Percentiles rank a stretch among this genome's conserved stretches.
Evolutionary conservation across 2,329 filamentous ascomycete genomes (phyloP).

Genomic region (Diplodia mutila): DNA sequence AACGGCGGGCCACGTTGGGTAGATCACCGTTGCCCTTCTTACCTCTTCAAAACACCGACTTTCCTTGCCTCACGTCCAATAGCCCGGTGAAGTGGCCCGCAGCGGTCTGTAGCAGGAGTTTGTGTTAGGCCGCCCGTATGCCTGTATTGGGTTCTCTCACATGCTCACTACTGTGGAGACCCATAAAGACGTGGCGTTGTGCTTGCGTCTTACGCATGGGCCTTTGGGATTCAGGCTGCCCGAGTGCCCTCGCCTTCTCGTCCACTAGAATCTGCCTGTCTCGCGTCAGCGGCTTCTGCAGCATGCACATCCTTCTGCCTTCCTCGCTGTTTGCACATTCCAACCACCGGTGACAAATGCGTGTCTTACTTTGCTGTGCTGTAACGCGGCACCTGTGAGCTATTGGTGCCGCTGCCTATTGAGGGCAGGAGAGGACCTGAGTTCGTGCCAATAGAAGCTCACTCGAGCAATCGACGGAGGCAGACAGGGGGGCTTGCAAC

Average conservation of each 20-base stretch:
- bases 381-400: not conserved
- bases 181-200: conserved; percentile 5
- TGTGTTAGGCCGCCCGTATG: not conserved
- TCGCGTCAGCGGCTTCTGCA: not conserved
- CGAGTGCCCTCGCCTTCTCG: not conserved
- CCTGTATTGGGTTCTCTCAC: not conserved
- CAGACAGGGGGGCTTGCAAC: too few species aligned
- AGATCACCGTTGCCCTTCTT: not conserved
- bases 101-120: not conserved
- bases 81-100: not conserved
- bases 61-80: not conserved
- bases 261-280: not conserved
- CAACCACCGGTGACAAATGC: conserved; percentile 8
- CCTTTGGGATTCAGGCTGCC: not conserved
- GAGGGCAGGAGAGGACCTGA: not conserved
- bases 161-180: not conserved
- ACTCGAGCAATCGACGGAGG: not conserved
- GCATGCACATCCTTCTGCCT: not conserved
- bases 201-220: not conserved
- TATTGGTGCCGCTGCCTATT: not conserved
- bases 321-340: not conserved
- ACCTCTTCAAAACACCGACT: conserved; percentile 1
- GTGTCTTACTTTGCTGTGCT: not conserved
- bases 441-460: not conserved
- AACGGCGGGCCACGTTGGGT: conserved; percentile 6